A percentile compares a stretch with the other conserved stretches of the same genome.
Conservation (phyloP, 108 stramenopile species). For the Pseudonitzschia multiseries region DNA sequence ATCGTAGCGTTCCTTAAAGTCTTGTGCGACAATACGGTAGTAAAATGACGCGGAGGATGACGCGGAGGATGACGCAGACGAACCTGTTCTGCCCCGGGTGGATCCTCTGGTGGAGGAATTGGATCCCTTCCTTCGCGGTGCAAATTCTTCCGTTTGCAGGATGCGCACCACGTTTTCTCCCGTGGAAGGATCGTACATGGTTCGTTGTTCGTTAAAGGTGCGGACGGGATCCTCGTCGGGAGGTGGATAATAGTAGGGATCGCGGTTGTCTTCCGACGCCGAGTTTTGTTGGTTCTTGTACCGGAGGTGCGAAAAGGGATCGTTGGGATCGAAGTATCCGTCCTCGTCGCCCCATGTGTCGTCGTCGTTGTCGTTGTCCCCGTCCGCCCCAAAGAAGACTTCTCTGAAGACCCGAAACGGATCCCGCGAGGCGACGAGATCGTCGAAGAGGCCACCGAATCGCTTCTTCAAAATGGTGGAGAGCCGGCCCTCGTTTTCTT, state of each 20-base stretch:
- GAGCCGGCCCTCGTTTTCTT: conserved; percentile 27
- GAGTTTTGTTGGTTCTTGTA: conserved; percentile 17
- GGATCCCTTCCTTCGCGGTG: background rate
- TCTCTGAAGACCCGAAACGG: conserved; percentile 68
- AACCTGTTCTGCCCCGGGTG: background rate
- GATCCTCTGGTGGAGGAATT: background rate
- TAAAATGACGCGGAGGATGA: conserved; percentile 6
- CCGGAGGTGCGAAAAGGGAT: conserved; percentile 9
- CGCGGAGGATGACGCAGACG: background rate
- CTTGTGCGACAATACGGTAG: conserved; percentile 49
- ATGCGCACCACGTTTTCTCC: conserved; percentile 36
- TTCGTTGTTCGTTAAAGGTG: conserved; percentile 18
- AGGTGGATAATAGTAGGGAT: conserved; percentile 6
- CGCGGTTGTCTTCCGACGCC: conserved; percentile 10
- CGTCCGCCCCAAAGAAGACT: conserved; percentile 57
- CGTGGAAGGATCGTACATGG: conserved; percentile 27
- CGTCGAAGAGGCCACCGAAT: conserved; percentile 10
- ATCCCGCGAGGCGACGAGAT: conserved; percentile 33
- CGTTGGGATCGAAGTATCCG: conserved; percentile 6
- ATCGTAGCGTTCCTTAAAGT: conserved; percentile 56
- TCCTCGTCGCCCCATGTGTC: background rate
- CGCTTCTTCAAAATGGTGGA: conserved; percentile 23
- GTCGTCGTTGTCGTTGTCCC: conserved; percentile 10
- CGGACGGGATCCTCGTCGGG: conserved; percentile 15
- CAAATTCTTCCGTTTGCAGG: conserved; percentile 49